Evolutionary conservation across 1,284 basidiomycete genomes (phyloP).

Genomic region (Heliocybe sulcata): DNA sequence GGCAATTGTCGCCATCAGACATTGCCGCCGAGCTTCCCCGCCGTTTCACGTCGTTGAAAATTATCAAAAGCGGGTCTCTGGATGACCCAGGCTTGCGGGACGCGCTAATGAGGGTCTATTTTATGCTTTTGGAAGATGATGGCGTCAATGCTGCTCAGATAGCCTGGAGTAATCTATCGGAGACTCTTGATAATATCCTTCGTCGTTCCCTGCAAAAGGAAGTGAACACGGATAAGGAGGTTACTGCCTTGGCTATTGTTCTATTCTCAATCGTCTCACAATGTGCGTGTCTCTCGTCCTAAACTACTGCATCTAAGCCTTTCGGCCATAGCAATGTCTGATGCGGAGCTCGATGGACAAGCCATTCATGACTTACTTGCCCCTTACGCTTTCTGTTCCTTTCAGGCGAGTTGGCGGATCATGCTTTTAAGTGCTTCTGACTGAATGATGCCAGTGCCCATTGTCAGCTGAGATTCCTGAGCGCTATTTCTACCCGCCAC

Average conservation of each 20-base stretch:
- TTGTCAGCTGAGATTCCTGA: conserved; percentile 12
- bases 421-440: not conserved
- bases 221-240: not conserved
- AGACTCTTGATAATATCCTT: not conserved
- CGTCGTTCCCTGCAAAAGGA: not conserved
- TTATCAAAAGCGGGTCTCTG: conserved; percentile 28
- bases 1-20: conserved; percentile 13
- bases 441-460: conserved; percentile 20
- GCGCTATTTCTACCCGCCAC: conserved; percentile 11
- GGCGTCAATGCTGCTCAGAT: conserved; percentile 49
- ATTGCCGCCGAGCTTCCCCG: conserved; percentile 22
- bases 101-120: conserved; percentile 49
- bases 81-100: conserved; percentile 28
- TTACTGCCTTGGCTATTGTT: not conserved
- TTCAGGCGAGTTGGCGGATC: conserved; percentile 29
- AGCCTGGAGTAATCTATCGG: not conserved
- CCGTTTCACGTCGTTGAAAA: conserved; percentile 31
- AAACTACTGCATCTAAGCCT: conserved; percentile 5
- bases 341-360: conserved; percentile 25
- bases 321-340: conserved; percentile 21
- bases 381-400: conserved; percentile 40
- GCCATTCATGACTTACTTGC: conserved; percentile 29
- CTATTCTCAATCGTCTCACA: not conserved
- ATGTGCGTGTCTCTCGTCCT: not conserved
- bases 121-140: conserved; percentile 55